Percentiles rank a stretch among this genome's conserved stretches.
Conservation (phyloP, 208 protist genomes). For the Herpetomonas tarakana region DNA sequence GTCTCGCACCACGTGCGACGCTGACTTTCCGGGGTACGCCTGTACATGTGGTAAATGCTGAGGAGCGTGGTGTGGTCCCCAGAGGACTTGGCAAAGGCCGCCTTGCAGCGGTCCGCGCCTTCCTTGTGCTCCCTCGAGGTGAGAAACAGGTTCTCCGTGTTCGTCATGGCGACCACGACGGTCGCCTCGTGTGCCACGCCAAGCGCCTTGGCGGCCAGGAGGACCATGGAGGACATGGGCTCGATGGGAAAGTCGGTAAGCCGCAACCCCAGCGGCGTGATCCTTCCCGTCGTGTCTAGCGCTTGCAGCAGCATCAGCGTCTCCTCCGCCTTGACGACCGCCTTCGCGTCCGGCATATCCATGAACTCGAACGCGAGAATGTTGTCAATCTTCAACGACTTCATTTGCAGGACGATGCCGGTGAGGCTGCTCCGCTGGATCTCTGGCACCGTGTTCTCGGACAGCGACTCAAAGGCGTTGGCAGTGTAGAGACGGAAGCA, state of each 20-base stretch:
- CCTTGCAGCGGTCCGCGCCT: slow-evolving; percentile 68
- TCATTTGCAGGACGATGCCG: slow-evolving; percentile 96
- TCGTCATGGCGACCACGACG: slow-evolving; percentile 94
- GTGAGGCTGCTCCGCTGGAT: slow-evolving; percentile 98
- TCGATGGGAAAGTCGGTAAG: slow-evolving; percentile 99
- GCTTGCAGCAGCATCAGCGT: slow-evolving; percentile 93
- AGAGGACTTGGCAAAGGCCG: slow-evolving; percentile 64
- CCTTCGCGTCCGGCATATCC: slow-evolving; percentile 93
- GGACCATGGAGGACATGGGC: slow-evolving; percentile 95
- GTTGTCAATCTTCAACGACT: slow-evolving; percentile 95
- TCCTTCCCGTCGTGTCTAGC: slow-evolving; percentile 82
- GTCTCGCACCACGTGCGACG: slow-evolving; percentile 79
- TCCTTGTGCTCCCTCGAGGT: slow-evolving; percentile 71
- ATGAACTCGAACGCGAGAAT: slow-evolving; percentile 98
- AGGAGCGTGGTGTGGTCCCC: slow-evolving; percentile 89
- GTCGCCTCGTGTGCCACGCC: slow-evolving; percentile 94
- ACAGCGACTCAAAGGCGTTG: slow-evolving; percentile 93
- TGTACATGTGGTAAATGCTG: slow-evolving; percentile 77
- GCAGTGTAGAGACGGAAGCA: slow-evolving; percentile 98
- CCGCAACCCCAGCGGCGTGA: slow-evolving; percentile 90
- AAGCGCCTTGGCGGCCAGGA: slow-evolving; percentile 93
- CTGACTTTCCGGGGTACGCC: slow-evolving; percentile 56
- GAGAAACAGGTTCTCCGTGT: slow-evolving; percentile 82
- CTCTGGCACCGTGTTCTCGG: slow-evolving; percentile 96
- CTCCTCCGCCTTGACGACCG: slow-evolving; percentile 92